Evolutionary conservation across 768 basidiomycete genomes (phyloP).

Genomic region (Serendipita indica): DNA sequence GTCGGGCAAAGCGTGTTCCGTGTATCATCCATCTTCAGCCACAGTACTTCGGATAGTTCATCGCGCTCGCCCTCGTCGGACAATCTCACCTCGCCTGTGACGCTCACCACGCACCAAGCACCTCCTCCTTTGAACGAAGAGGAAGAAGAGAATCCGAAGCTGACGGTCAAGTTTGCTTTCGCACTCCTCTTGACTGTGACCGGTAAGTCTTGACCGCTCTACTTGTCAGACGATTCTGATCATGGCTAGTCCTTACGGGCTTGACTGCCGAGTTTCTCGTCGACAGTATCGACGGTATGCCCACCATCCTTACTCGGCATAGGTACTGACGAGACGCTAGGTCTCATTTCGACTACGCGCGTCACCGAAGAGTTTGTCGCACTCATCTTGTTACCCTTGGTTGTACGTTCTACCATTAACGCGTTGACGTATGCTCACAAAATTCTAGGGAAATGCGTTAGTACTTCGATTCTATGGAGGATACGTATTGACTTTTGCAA

Average conservation of each 20-base stretch:
- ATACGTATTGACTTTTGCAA: constrained; percentile 27
- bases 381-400: constrained; percentile 74
- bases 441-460: background rate
- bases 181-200: constrained; percentile 24
- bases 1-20: constrained; percentile 5
- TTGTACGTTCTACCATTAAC: constrained; percentile 35
- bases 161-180: constrained; percentile 26
- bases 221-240: background rate
- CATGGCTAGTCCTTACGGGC: constrained; percentile 22
- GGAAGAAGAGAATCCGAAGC: constrained; percentile 20
- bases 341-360: background rate
- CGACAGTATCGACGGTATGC: constrained; percentile 28
- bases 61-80: background rate
- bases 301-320: constrained; percentile 9
- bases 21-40: constrained; percentile 11
- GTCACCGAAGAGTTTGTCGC: constrained; percentile 81
- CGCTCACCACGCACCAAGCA: background rate
- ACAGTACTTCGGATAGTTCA: constrained; percentile 16
- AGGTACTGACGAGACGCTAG: background rate
- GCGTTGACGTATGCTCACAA: constrained; percentile 7
- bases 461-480: too few species aligned
- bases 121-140: constrained; percentile 19
- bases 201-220: constrained; percentile 11
- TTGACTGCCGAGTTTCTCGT: constrained; percentile 31
- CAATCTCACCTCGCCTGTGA: constrained; percentile 12